A percentile compares a stretch with the other conserved stretches of the same genome.
phyloP scores from a whole-genome alignment of 2,329 filamentous ascomycete species.

The Alternaria rosae region DNA sequence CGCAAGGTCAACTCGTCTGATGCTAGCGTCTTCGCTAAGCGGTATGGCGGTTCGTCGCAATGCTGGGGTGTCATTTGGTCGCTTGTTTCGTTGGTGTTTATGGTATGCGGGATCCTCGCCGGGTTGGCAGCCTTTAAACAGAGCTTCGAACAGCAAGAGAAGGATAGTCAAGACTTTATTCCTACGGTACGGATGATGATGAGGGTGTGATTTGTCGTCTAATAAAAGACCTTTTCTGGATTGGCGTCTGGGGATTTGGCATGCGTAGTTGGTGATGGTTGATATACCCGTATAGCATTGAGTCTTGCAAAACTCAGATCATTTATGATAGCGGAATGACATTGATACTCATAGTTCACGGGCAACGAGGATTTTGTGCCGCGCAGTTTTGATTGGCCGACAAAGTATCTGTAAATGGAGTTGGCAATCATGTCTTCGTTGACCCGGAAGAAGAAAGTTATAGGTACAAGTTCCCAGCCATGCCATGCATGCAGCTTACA shows the following conservation, averaged over 20 bases:
- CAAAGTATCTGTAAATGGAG: neutral
- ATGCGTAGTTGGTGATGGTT: neutral
- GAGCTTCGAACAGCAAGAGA: slow-evolving; percentile 71
- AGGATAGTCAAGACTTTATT: slow-evolving; percentile 73
- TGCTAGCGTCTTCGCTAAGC: slow-evolving; percentile 78
- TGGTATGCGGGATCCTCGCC: slow-evolving; percentile 76
- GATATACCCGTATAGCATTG: neutral
- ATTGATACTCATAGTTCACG: neutral
- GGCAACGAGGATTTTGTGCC: neutral
- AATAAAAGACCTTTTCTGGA: neutral
- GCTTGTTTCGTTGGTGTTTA: slow-evolving; percentile 73
- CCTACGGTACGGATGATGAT: slow-evolving; percentile 50
- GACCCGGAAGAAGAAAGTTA: neutral
- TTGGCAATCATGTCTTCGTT: neutral
- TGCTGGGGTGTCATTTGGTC: slow-evolving; percentile 85
- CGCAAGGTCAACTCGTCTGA: slow-evolving; percentile 83
- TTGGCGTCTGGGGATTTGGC: neutral
- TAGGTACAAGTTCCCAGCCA: neutral
- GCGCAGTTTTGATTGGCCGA: neutral
- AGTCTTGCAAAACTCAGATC: neutral
- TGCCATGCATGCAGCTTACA: neutral
- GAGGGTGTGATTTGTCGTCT: slow-evolving; percentile 13
- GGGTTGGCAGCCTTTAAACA: slow-evolving; percentile 79
- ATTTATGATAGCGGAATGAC: neutral
- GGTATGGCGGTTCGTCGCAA: slow-evolving; percentile 79